These are phyloP conservation scores for Aleurites moluccanus DNA, from an alignment of 441 rosid species.

Conservation along the genomic window DNA sequence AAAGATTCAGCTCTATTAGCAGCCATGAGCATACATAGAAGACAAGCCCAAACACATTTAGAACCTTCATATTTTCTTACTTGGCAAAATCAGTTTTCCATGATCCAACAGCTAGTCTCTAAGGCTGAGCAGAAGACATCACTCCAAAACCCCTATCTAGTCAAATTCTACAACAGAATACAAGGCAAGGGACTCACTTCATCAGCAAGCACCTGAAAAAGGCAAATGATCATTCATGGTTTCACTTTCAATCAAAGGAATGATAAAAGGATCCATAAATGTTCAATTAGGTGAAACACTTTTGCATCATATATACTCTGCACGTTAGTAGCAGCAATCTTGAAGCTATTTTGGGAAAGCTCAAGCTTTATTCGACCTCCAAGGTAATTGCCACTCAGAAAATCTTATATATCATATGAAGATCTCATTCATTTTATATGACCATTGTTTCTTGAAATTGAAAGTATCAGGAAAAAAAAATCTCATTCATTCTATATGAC, in stretches of 20 bases:
- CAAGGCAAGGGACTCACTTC: constrained; percentile 6
- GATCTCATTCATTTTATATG: background rate
- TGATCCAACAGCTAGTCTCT: constrained; percentile 5
- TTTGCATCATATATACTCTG: background rate
- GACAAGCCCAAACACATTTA: constrained; percentile 12
- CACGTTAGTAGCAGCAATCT: background rate
- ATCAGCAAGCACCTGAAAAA: constrained; percentile 12
- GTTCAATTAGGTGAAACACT: background rate
- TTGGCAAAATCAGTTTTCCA: background rate
- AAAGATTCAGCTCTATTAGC: background rate
- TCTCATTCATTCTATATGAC: too few relatives aligned
- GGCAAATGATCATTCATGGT: background rate
- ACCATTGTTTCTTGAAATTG: background rate
- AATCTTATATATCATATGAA: background rate
- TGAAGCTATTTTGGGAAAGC: background rate
- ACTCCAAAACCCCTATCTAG: background rate
- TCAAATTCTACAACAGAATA: background rate
- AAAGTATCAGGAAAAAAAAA: background rate
- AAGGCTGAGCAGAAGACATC: constrained; percentile 11
- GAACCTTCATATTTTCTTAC: constrained; percentile 22
- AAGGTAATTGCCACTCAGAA: background rate
- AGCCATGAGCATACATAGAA: background rate
- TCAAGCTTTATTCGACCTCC: background rate
- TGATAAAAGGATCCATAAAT: background rate
- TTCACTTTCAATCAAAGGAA: constrained; percentile 1